These are phyloP conservation scores for Pisolithus marmoratus DNA, from an alignment of 768 basidiomycete genomes.

Conservation along the genomic window DNA sequence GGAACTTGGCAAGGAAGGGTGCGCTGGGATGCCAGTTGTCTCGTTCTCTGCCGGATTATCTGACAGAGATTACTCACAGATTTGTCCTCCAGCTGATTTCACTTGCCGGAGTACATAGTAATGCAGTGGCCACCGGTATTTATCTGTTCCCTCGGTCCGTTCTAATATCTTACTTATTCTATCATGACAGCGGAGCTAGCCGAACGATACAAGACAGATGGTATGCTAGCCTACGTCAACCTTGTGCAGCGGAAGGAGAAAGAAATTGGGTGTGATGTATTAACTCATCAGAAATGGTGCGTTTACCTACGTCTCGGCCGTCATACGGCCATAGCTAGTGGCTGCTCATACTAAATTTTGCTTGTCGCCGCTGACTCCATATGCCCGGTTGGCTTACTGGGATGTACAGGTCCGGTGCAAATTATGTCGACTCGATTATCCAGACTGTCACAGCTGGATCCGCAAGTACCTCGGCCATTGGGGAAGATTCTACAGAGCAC, in stretches of 20 bases:
- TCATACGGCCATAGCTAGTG: neutral
- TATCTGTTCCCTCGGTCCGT: neutral
- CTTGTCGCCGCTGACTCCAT: neutral
- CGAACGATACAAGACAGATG: constrained; percentile 73
- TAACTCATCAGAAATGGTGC: constrained; percentile 93
- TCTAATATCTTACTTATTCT: neutral
- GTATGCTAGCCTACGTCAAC: constrained; percentile 90
- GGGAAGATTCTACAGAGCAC: constrained; percentile 88
- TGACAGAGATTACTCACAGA: constrained; percentile 31
- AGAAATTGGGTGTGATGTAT: constrained; percentile 81
- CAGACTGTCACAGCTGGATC: constrained; percentile 82
- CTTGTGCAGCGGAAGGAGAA: constrained; percentile 85
- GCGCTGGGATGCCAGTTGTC: constrained; percentile 10
- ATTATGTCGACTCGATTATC: constrained; percentile 84
- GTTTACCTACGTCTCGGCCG: constrained; percentile 11
- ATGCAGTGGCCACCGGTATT: constrained; percentile 70
- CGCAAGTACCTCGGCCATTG: constrained; percentile 77
- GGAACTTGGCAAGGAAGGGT: constrained; percentile 89
- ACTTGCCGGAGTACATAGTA: constrained; percentile 84
- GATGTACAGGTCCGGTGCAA: constrained; percentile 72
- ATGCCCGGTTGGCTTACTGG: neutral
- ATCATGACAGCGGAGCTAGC: constrained; percentile 64
- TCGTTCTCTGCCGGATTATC: neutral
- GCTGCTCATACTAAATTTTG: neutral
- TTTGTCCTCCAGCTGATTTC: constrained; percentile 89